Conservation (phyloP, 2,329 filamentous ascomycete genomes). For the Thermoascus crustaceus region DNA sequence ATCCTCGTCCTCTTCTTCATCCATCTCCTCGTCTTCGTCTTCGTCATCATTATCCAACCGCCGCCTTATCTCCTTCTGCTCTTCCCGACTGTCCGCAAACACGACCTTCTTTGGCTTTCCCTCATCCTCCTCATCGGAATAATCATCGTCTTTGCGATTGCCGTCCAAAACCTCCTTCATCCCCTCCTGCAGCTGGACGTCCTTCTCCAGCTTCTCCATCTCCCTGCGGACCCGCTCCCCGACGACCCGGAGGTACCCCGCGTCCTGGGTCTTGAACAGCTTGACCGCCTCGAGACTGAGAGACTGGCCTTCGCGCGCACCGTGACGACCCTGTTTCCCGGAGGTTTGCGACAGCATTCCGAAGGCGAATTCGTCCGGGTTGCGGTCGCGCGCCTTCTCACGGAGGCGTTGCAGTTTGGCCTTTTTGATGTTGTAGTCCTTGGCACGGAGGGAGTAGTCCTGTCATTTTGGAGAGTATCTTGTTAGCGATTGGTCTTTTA, state of each 20-base stretch:
- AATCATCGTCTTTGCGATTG: conserved; percentile 5
- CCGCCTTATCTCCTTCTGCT: conserved; percentile 22
- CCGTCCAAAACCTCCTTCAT: conserved; percentile 23
- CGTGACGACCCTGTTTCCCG: conserved; percentile 35
- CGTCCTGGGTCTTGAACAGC: conserved; percentile 58
- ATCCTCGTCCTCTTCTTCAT: conserved; percentile 10
- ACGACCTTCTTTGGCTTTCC: conserved; percentile 25
- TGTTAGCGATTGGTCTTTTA: conserved; percentile 6
- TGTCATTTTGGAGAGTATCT: conserved; percentile 18
- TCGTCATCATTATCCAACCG: conserved; percentile 13
- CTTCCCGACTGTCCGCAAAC: conserved; percentile 32
- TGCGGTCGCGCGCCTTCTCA: conserved; percentile 52
- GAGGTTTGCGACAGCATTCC: conserved; percentile 51
- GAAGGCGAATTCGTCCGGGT: conserved; percentile 60
- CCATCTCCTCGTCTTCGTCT: conserved; percentile 17
- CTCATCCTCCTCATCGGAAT: conserved; percentile 13
- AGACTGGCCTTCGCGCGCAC: conserved; percentile 34
- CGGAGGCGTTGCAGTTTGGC: conserved; percentile 50
- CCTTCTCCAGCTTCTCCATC: conserved; percentile 42
- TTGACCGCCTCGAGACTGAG: conserved; percentile 52
- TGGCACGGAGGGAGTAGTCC: conserved; percentile 58
- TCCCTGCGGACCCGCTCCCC: conserved; percentile 48
- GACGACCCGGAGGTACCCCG: conserved; percentile 52
- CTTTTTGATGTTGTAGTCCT: conserved; percentile 57
- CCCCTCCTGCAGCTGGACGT: conserved; percentile 34